phyloP scores from a whole-genome alignment of 345 rosid genomes.

The Ceriops zippeliana region DNA sequence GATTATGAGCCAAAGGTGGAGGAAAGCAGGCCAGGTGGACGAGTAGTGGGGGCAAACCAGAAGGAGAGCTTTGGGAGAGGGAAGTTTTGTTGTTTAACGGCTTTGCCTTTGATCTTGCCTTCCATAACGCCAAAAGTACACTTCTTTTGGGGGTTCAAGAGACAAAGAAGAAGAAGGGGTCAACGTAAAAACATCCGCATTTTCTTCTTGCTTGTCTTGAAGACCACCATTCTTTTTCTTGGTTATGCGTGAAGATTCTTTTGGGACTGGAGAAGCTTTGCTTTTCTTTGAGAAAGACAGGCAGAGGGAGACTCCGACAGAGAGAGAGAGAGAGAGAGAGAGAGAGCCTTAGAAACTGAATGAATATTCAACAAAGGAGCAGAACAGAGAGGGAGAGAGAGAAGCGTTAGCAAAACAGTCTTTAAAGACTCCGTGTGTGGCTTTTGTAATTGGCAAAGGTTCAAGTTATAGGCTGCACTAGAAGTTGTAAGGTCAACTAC shows the following conservation, averaged over 20 bases:
- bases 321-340: not conserved
- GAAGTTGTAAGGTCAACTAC: too few relatives aligned
- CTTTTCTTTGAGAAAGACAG: not conserved
- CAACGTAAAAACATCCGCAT: constrained; percentile 19
- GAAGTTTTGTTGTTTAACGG: constrained; percentile 45
- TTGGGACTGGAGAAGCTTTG: not conserved
- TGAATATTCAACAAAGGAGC: too few relatives aligned
- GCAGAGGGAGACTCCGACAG: not conserved
- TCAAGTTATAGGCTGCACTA: too few relatives aligned
- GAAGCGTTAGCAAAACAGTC: too few relatives aligned
- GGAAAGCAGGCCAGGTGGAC: constrained; percentile 52
- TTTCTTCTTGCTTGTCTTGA: constrained; percentile 19
- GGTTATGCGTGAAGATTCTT: constrained; percentile 5
- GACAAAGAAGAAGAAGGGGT: not conserved
- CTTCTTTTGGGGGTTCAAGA: constrained; percentile 9
- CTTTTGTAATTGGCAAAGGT: too few relatives aligned
- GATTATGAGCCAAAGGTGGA: constrained; percentile 27
- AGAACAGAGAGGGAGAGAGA: too few relatives aligned
- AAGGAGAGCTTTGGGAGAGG: constrained; percentile 58
- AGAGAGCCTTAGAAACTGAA: too few relatives aligned
- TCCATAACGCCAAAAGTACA: constrained; percentile 20
- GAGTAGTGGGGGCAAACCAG: constrained; percentile 71
- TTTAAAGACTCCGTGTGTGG: too few relatives aligned
- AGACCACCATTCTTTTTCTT: constrained; percentile 22
- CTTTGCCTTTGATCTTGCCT: constrained; percentile 19